These are phyloP conservation scores for Strobilomyces dryophilus DNA, from an alignment of 768 basidiomycete species.

Conservation along the genomic window DNA sequence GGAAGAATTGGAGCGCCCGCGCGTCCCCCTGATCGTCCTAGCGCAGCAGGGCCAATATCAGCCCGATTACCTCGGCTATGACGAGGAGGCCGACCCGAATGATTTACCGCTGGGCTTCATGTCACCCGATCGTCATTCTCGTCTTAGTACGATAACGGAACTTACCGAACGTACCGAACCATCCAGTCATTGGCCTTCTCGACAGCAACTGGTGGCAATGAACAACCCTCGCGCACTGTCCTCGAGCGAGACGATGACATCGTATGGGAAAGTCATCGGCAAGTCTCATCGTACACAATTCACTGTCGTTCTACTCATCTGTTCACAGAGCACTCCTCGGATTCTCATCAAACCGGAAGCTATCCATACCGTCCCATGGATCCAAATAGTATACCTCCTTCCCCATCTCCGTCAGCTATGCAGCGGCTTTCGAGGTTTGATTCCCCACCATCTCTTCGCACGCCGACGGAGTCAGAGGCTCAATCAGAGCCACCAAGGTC, in stretches of 20 bases:
- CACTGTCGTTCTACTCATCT: constrained; percentile 3
- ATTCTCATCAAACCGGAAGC: background rate
- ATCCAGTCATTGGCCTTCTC: constrained; percentile 45
- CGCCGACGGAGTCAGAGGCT: constrained; percentile 36
- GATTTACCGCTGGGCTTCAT: constrained; percentile 34
- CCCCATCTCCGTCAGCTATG: constrained; percentile 67
- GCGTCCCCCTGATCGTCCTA: constrained; percentile 55
- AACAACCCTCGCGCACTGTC: constrained; percentile 38
- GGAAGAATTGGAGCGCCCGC: constrained; percentile 38
- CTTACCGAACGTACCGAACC: constrained; percentile 61
- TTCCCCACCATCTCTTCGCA: constrained; percentile 49
- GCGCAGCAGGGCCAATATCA: constrained; percentile 51
- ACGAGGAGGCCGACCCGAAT: constrained; percentile 20
- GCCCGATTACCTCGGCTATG: constrained; percentile 22
- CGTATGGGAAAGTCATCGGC: constrained; percentile 65
- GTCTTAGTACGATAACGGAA: constrained; percentile 66
- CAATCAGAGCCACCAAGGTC: constrained; percentile 33
- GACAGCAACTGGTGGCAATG: constrained; percentile 36
- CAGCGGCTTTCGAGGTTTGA: constrained; percentile 56
- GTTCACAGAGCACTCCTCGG: constrained; percentile 18
- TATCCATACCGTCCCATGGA: constrained; percentile 30
- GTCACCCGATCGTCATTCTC: constrained; percentile 30
- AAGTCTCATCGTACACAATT: constrained; percentile 17
- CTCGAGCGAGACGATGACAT: constrained; percentile 40
- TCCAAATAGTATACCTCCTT: constrained; percentile 58